phyloP scores from a whole-genome alignment of 495 filamentous ascomycete genomes.

The Hypoxylon fragiforme region DNA sequence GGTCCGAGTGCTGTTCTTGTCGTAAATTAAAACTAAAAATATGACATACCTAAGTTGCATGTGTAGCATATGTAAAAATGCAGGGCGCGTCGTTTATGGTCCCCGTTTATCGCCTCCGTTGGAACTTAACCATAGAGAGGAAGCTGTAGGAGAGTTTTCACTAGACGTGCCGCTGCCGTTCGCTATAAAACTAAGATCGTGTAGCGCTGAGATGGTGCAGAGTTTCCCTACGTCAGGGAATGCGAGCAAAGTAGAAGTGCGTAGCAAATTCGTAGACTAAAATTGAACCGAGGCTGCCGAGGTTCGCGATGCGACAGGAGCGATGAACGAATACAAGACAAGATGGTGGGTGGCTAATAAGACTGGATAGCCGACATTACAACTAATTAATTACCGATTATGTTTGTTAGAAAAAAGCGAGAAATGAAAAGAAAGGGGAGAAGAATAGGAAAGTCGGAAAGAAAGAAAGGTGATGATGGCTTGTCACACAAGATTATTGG shows the following conservation, averaged over 20 bases:
- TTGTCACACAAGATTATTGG: no score
- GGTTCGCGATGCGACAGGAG: neutral
- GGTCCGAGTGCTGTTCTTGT: neutral
- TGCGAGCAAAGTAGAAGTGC: neutral
- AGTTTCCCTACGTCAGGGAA: neutral
- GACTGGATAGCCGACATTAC: neutral
- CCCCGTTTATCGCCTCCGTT: neutral
- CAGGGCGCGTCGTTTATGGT: neutral
- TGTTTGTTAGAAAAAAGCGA: no score
- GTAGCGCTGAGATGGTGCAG: neutral
- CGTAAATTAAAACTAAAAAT: conserved; percentile 7
- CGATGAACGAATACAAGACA: neutral
- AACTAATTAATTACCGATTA: no score
- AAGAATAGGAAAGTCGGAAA: neutral
- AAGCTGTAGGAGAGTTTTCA: neutral
- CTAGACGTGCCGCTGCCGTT: neutral
- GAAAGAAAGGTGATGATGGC: no score
- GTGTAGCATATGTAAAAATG: conserved; percentile 1
- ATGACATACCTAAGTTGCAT: conserved; percentile 30
- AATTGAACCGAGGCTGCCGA: neutral
- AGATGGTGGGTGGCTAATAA: no score
- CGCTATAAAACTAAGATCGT: neutral
- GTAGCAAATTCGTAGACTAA: neutral
- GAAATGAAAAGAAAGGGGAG: neutral
- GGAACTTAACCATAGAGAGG: no score